These are phyloP conservation scores for Farysia itapuensis DNA, from an alignment of 1,284 basidiomycete genomes.

Conservation along the genomic window DNA sequence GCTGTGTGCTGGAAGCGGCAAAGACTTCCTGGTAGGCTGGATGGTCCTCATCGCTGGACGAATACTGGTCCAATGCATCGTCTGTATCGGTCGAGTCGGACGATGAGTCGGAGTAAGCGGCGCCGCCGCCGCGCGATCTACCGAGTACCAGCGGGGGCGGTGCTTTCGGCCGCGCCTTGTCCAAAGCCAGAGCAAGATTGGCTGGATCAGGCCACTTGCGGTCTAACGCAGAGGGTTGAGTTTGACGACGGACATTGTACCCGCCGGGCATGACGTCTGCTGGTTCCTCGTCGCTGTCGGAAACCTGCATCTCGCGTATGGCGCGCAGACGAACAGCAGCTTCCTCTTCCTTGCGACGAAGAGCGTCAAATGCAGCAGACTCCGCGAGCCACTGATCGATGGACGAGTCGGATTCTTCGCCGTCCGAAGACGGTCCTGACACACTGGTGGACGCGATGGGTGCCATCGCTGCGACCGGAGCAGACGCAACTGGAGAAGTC, in stretches of 20 bases:
- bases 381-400: slow-evolving; percentile 39
- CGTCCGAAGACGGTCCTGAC: neutral
- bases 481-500: neutral
- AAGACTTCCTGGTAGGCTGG: slow-evolving; percentile 12
- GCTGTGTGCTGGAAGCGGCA: neutral
- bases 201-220: slow-evolving; percentile 18
- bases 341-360: slow-evolving; percentile 34
- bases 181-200: slow-evolving; percentile 21
- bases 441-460: too few species aligned
- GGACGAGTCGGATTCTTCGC: slow-evolving; percentile 32
- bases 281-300: slow-evolving; percentile 17
- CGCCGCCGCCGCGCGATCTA: slow-evolving; percentile 35
- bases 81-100: slow-evolving; percentile 29
- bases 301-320: slow-evolving; percentile 4
- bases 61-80: slow-evolving; percentile 23
- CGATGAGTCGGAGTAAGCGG: slow-evolving; percentile 42
- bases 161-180: slow-evolving; percentile 24
- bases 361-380: slow-evolving; percentile 32
- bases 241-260: slow-evolving; percentile 5
- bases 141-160: slow-evolving; percentile 39
- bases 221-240: neutral
- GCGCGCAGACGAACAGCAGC: slow-evolving; percentile 17
- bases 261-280: slow-evolving; percentile 18
- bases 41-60: slow-evolving; percentile 30
- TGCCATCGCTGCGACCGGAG: neutral